Evolutionary conservation across 768 basidiomycete genomes (phyloP), one percentile per base, ranked within the genome.

Genomic region (Udeniomyces megalosporus): DNA sequence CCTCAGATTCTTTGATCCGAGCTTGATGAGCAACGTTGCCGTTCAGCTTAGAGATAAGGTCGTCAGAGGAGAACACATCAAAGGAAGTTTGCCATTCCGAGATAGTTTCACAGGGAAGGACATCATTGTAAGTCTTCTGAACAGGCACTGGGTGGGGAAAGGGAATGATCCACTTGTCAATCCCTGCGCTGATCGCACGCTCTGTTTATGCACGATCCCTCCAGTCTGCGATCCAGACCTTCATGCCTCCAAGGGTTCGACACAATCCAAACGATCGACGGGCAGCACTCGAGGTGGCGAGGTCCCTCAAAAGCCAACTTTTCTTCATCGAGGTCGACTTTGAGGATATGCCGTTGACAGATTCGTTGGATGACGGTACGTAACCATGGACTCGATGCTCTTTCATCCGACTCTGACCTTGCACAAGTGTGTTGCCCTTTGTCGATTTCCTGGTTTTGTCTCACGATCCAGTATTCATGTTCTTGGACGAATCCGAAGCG

Each of bases 321-420:
- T 96, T 90, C 78, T 92, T 95, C 73, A 88, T 89, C 70, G 93
- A 97, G 71, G 91, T 96, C 7, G 91, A 96, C 70, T 93, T 91
- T 88, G 88, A 86, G 32, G 82, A 83, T 54, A 81, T 83, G 22
- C 78, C 83, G 1, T 74, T 95, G 59, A 82, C 85, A 60, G 90
- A 92, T 69, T 84, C 86, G 3, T 86, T 92, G 4, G 90, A 92
- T 69, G 88, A 92, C 66, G 49, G 49, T 51, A 10, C n/a, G 49
- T n/a, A n/a, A n/a, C n/a, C n/a, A n/a, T n/a, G n/a, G n/a, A n/a
- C n/a, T n/a, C n/a, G n/a, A n/a, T n/a, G n/a, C n/a, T n/a, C n/a
- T n/a, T n/a, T n/a, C n/a, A n/a, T n/a, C n/a, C n/a, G n/a, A n/a
- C n/a, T n/a, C n/a, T n/a, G n/a, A n/a, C n/a, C n/a, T n/a, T n/a